A percentile compares a stretch with the other conserved stretches of the same genome.
phyloP scores from a whole-genome alignment of 2,329 filamentous ascomycete species.

The Penicillium sp. region DNA sequence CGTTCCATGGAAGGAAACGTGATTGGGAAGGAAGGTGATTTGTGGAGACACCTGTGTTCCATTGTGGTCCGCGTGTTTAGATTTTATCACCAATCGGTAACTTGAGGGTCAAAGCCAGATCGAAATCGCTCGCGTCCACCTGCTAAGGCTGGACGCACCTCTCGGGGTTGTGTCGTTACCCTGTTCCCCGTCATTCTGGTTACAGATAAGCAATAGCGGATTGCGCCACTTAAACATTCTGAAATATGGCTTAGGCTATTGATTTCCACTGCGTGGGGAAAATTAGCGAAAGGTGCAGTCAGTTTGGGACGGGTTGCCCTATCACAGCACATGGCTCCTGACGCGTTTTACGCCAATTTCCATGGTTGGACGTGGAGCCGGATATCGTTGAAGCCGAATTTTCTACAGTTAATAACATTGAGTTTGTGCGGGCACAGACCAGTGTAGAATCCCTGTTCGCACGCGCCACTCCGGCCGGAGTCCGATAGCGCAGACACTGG shows the following conservation, averaged over 20 bases:
- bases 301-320: background rate
- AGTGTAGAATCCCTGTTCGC: background rate
- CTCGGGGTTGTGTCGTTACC: background rate
- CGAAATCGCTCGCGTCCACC: background rate
- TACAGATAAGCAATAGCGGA: background rate
- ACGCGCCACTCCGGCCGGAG: background rate
- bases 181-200: background rate
- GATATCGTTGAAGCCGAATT: background rate
- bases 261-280: no score
- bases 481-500: background rate
- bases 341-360: background rate
- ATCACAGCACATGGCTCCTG: background rate
- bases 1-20: no score
- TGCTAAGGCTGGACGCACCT: background rate
- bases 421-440: background rate
- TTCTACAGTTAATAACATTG: background rate
- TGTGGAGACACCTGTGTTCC: background rate
- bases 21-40: background rate
- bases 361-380: background rate
- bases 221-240: background rate
- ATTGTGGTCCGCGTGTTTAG: background rate
- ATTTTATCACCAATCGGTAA: background rate
- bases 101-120: background rate
- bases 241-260: background rate
- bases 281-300: background rate